Conservation (phyloP, 2,329 filamentous ascomycete species). For the Sporothrix brunneoviolacea region DNA sequence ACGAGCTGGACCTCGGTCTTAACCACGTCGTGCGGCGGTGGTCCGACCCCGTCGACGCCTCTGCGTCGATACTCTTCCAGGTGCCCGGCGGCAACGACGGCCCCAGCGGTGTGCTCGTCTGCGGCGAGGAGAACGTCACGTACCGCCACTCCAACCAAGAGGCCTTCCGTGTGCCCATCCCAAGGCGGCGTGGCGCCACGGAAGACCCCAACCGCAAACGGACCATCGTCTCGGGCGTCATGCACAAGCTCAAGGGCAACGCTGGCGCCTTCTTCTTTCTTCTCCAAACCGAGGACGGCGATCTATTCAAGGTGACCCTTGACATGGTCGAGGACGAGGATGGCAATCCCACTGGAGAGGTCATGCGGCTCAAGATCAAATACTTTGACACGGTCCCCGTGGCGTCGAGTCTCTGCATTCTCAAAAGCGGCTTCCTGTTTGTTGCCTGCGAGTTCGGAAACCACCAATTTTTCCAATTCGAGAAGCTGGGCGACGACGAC, state of each 20-base stretch:
- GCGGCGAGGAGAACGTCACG: constrained; percentile 87
- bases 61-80: constrained; percentile 84
- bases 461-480: constrained; percentile 92
- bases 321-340: constrained; percentile 81
- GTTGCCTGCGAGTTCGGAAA: constrained; percentile 89
- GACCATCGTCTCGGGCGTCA: constrained; percentile 81
- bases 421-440: constrained; percentile 94
- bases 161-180: constrained; percentile 81
- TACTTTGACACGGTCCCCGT: constrained; percentile 96
- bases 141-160: constrained; percentile 97
- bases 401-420: constrained; percentile 78
- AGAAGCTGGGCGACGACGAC: constrained; percentile 92
- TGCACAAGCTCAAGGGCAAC: constrained; percentile 85
- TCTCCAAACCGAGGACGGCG: constrained; percentile 93
- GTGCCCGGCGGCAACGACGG: constrained; percentile 91
- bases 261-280: constrained; percentile 93
- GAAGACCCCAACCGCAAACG: constrained; percentile 91
- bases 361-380: constrained; percentile 81
- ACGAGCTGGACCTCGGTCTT: constrained; percentile 90
- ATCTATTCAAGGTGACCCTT: constrained; percentile 92
- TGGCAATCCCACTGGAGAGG: constrained; percentile 72
- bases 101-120: constrained; percentile 90
- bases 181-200: constrained; percentile 74
- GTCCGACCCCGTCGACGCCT: constrained; percentile 88
- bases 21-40: constrained; percentile 97